phyloP scores from a whole-genome alignment of 2,329 filamentous ascomycete species.

The Cryphonectria japonica region DNA sequence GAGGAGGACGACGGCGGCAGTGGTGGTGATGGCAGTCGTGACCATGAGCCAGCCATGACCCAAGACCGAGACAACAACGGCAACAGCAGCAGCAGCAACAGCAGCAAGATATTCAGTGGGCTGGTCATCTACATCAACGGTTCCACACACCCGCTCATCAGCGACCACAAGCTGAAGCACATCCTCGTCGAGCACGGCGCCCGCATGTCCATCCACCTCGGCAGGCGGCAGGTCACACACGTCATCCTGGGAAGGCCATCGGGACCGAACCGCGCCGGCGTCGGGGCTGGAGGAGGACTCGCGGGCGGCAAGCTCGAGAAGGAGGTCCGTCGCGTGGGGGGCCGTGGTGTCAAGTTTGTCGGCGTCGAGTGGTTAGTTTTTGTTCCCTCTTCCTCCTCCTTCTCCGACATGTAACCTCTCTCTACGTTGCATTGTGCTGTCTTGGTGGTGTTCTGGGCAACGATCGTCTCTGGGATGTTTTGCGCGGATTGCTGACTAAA shows the following conservation, averaged over 20 bases:
- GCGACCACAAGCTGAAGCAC: conserved; percentile 84
- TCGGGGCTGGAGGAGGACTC: conserved; percentile 72
- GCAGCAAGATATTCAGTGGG: conserved; percentile 65
- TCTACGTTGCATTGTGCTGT: too few relatives aligned
- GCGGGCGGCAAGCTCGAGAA: conserved; percentile 79
- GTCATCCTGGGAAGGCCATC: conserved; percentile 74
- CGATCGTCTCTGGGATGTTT: not conserved
- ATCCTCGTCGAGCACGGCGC: conserved; percentile 77
- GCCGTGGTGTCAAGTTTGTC: conserved; percentile 77
- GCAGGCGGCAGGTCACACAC: conserved; percentile 78
- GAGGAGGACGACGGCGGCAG: conserved; percentile 28
- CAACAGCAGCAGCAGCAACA: conserved; percentile 45
- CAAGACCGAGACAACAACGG: conserved; percentile 45
- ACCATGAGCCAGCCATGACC: conserved; percentile 38
- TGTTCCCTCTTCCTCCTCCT: not conserved
- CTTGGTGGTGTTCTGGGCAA: too few relatives aligned
- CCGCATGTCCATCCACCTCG: conserved; percentile 69
- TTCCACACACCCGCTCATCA: conserved; percentile 78
- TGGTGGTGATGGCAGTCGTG: conserved; percentile 20
- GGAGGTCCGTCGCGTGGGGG: conserved; percentile 71
- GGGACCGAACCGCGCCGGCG: conserved; percentile 36
- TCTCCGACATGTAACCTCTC: not conserved
- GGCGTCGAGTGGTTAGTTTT: conserved; percentile 73
- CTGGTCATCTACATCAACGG: conserved; percentile 86
- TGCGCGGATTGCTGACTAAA: not conserved